A percentile compares a stretch with the other conserved stretches of the same genome.
Conservation (phyloP, 208 protist species). For the Trypanosomatidae sp. region DNA sequence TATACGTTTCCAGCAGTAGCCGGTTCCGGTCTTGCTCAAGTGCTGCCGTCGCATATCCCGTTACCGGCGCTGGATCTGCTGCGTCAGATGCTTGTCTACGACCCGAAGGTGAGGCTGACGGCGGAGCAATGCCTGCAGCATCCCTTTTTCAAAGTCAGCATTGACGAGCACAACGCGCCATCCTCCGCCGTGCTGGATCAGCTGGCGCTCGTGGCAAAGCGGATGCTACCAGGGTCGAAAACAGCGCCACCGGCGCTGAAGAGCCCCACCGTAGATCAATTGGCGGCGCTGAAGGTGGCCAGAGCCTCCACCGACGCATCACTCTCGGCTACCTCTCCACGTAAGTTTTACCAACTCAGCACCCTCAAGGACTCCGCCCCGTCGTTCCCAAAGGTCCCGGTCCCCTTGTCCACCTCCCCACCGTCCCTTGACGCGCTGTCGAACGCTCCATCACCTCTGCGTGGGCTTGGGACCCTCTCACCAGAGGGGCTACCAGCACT, state of each 20-base stretch:
- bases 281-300: conserved; percentile 7
- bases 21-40: conserved; percentile 61
- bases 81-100: conserved; percentile 93
- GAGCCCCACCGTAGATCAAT: background rate
- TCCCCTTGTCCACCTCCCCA: conserved; percentile 2
- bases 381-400: background rate
- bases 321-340: conserved; percentile 20
- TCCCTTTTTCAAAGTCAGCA: conserved; percentile 83
- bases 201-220: conserved; percentile 47
- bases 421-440: background rate
- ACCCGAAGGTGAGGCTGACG: conserved; percentile 94
- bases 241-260: conserved; percentile 49
- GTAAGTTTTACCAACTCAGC: conserved; percentile 34
- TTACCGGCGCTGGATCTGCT: conserved; percentile 92
- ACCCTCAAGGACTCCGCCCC: conserved; percentile 1
- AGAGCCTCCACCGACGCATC: conserved; percentile 14
- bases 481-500: conserved; percentile 6
- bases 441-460: background rate
- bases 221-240: conserved; percentile 42
- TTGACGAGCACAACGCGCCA: conserved; percentile 56
- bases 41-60: conserved; percentile 79
- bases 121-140: conserved; percentile 94
- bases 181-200: conserved; percentile 45
- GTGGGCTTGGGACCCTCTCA: background rate
- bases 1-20: conserved; percentile 74